Conservation (phyloP, 192 early-diverging fungal genomes). For the Linnemannia zychae region DNA sequence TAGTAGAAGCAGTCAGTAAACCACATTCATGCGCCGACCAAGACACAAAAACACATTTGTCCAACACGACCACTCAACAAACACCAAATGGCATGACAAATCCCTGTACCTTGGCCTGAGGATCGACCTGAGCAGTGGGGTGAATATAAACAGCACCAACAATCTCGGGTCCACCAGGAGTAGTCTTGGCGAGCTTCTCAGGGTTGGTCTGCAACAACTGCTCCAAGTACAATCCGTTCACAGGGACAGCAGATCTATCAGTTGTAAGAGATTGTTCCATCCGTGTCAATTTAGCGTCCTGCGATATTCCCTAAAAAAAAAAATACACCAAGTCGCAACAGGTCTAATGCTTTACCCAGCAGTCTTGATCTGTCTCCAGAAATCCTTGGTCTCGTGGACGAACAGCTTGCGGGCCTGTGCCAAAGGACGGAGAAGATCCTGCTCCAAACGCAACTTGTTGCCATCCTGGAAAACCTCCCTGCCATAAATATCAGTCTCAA, state of each 20-base stretch:
- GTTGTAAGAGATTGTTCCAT: too few relatives aligned
- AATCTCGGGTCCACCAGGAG: conserved; percentile 76
- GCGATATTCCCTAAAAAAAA: too few relatives aligned
- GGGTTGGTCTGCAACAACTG: conserved; percentile 75
- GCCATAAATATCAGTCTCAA: conserved; percentile 53
- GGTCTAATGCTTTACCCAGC: conserved; percentile 68
- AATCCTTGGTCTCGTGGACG: conserved; percentile 86
- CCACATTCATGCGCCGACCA: neutral
- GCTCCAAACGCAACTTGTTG: conserved; percentile 88
- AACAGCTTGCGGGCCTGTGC: conserved; percentile 88
- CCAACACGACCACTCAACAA: too few relatives aligned
- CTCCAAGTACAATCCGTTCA: conserved; percentile 94
- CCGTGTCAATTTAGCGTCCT: too few relatives aligned
- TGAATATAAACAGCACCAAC: conserved; percentile 96
- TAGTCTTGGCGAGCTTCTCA: conserved; percentile 72
- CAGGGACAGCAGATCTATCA: conserved; percentile 88
- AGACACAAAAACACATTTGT: neutral
- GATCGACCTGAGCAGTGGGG: conserved; percentile 93
- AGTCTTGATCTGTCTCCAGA: conserved; percentile 99
- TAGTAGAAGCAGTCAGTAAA: neutral
- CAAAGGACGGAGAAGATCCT: conserved; percentile 91
- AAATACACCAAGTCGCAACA: neutral
- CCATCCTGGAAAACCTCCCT: conserved; percentile 59
- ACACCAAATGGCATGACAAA: too few relatives aligned
- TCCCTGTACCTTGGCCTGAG: conserved; percentile 78